Percentiles rank a stretch among this genome's conserved stretches.
Evolutionary conservation across 805 yeast genomes (phyloP).

Genomic region (Kodamaea hsintzibuensis): DNA sequence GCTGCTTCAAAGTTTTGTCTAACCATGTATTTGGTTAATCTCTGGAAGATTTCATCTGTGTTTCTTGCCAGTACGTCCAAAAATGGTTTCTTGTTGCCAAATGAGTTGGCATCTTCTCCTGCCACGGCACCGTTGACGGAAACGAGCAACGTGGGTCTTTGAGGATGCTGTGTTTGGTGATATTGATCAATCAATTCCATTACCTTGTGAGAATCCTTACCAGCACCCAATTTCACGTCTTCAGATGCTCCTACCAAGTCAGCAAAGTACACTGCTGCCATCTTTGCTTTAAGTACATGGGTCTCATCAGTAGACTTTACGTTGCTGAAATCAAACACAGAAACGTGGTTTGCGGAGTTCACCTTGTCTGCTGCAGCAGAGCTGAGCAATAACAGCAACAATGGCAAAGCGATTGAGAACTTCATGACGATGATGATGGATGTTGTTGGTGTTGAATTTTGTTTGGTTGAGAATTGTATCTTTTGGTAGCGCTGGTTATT

Average conservation of each 20-base stretch:
- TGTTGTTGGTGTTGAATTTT: slow-evolving; percentile 5
- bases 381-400: slow-evolving; percentile 3
- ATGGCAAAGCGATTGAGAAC: slow-evolving; percentile 3
- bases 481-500: background rate
- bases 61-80: slow-evolving; percentile 18
- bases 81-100: slow-evolving; percentile 20
- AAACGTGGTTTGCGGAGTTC: slow-evolving; percentile 1
- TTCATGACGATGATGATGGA: background rate
- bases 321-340: slow-evolving; percentile 13
- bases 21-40: background rate
- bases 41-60: slow-evolving; percentile 1
- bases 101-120: slow-evolving; percentile 26
- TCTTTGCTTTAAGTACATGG: slow-evolving; percentile 14
- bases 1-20: slow-evolving; percentile 3
- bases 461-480: background rate
- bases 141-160: slow-evolving; percentile 35
- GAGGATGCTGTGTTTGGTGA: background rate
- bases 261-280: slow-evolving; percentile 45
- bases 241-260: slow-evolving; percentile 45
- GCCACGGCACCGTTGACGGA: slow-evolving; percentile 44
- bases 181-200: slow-evolving; percentile 22
- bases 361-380: background rate
- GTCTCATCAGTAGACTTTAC: background rate
- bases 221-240: slow-evolving; percentile 33
- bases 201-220: slow-evolving; percentile 23